Base-by-base conservation (phyloP, 73 alveolate genomes). In the Stentor roeselii region DNA sequence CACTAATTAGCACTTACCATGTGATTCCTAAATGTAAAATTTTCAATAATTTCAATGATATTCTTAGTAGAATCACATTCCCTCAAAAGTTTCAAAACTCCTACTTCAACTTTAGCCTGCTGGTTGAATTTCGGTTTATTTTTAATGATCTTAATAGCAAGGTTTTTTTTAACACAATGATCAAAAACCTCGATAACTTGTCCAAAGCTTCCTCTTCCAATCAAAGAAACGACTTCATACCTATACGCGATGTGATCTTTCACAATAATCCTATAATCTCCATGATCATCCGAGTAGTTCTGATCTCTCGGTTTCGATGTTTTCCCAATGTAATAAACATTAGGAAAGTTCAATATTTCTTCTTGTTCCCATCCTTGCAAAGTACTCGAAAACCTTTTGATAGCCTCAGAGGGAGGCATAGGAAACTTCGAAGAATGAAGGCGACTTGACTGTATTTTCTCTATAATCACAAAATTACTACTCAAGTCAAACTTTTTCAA, bases 81-180 rank as follows among this genome's bases (percentile, higher is more conserved):
- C 14, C 42, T 78, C 3, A 78, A 30, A 32, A 27, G 35, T 67
- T 59, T 50, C 32, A 78, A 83, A 42, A 78, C 42, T 42, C 42
- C 77, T 30, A 78, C 35, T 78, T 78, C 86, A 32, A n/a, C 35
- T 42, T 78, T 6, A 35, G 86, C 86, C 27, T 78, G 86, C 32
- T 42, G 6, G 34, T 38, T 78, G 42, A 32, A 59, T 6, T 78
- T 78, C 85, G 21, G 11, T 15, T 42, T 6, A 35, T 59, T 78
- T 78, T 42, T 78, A 3, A 78, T 42, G 6, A 78, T 78, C 42
- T 78, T 78, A 3, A 78, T 41, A 3, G 86, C 86, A 40, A 78
- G 34, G 27, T 30, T 30, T 14, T 35, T n/a, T 61, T 61, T 61
- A 6, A 11, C 82, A 6, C 27, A 11, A 61, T 61, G 82, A 36